Evolutionary conservation across 208 protist genomes (phyloP).

Genomic region (Leishmania martiniquensis): DNA sequence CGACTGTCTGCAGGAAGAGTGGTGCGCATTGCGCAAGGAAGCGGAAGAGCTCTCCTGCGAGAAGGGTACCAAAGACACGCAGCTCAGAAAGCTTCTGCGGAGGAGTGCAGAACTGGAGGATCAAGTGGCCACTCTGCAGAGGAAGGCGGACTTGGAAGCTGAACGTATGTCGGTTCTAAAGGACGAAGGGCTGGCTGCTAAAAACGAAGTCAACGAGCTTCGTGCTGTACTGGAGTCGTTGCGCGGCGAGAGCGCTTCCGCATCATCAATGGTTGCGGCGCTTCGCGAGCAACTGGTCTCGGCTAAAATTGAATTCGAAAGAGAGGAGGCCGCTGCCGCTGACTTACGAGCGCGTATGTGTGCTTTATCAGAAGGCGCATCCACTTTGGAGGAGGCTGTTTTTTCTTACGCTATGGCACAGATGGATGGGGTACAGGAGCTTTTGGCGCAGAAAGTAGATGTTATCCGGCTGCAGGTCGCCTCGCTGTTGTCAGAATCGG

Average conservation of each 20-base stretch:
- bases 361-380: background rate
- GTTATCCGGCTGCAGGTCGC: background rate
- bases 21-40: background rate
- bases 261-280: background rate
- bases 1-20: background rate
- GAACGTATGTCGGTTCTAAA: background rate
- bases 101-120: background rate
- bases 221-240: background rate
- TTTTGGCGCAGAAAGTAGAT: slow-evolving; percentile 1
- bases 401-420: background rate
- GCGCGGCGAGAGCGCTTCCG: background rate
- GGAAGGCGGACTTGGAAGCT: background rate
- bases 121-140: background rate
- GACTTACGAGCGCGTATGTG: background rate
- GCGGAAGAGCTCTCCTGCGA: background rate
- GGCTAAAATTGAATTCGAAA: background rate
- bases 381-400: background rate
- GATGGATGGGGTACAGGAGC: background rate
- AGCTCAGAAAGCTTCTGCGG: background rate
- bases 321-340: background rate
- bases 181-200: background rate
- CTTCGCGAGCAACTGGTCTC: slow-evolving; percentile 7
- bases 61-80: background rate
- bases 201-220: background rate
- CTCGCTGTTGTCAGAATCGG: background rate